These are phyloP conservation scores for Phytomonas sp. DNA, from an alignment of 208 protist genomes.

Conservation along the genomic window DNA sequence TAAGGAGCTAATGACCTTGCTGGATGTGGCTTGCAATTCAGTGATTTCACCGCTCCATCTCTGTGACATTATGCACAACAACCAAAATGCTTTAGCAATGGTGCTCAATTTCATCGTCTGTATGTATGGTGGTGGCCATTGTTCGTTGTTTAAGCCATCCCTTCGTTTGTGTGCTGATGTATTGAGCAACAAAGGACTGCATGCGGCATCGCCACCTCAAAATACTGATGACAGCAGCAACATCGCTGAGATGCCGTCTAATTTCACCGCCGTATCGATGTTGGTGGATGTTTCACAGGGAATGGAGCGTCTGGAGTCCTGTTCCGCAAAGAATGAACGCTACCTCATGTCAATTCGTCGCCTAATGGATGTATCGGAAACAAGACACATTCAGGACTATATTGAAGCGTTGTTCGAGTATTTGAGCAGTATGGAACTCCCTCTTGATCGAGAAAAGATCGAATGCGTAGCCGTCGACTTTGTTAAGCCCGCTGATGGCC, in stretches of 20 bases:
- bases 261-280: slow-evolving; percentile 23
- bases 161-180: slow-evolving; percentile 4
- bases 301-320: slow-evolving; percentile 46
- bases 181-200: not conserved
- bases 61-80: slow-evolving; percentile 45
- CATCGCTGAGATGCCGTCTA: slow-evolving; percentile 17
- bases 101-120: slow-evolving; percentile 53
- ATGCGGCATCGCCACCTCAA: not conserved
- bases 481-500: slow-evolving; percentile 41
- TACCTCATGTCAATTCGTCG: slow-evolving; percentile 55
- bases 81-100: slow-evolving; percentile 48
- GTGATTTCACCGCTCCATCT: slow-evolving; percentile 57
- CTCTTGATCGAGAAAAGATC: slow-evolving; percentile 52
- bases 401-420: slow-evolving; percentile 50
- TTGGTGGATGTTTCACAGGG: slow-evolving; percentile 59
- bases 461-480: slow-evolving; percentile 40
- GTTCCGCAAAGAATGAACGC: slow-evolving; percentile 49
- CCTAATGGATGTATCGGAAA: slow-evolving; percentile 44
- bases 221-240: not conserved
- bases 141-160: slow-evolving; percentile 53
- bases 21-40: slow-evolving; percentile 14
- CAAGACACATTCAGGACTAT: slow-evolving; percentile 64
- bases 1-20: not conserved
- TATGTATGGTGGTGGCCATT: slow-evolving; percentile 71
- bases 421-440: slow-evolving; percentile 31